phyloP scores from a whole-genome alignment of 164 flowering plant genomes.

The Magnolia officinalis region DNA sequence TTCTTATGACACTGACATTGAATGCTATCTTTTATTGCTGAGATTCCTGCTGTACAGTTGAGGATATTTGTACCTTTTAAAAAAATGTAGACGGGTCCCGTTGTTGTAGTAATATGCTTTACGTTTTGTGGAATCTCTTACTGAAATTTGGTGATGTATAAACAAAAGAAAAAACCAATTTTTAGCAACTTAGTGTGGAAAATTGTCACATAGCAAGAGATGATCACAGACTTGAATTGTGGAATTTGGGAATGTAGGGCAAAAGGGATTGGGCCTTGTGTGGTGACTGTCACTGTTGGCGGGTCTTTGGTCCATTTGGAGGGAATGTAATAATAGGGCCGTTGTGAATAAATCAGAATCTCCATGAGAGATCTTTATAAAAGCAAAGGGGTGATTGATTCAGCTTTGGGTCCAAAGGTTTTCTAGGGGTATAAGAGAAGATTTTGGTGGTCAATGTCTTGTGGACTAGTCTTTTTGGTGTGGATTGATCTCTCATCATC shows the following conservation, averaged over 20 bases:
- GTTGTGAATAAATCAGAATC: too few species aligned
- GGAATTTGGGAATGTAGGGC: neutral
- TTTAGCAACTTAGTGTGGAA: neutral
- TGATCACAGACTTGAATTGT: neutral
- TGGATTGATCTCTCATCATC: too few species aligned
- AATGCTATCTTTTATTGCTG: neutral
- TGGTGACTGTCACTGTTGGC: too few species aligned
- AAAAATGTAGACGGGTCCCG: neutral
- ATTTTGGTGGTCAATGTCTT: too few species aligned
- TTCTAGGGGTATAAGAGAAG: too few species aligned
- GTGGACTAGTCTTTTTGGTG: too few species aligned
- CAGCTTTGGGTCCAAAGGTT: too few species aligned
- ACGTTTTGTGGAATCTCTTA: neutral
- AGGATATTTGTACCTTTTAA: neutral
- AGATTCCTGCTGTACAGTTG: constrained; percentile 10
- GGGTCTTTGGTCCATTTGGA: too few species aligned
- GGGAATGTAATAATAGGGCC: too few species aligned
- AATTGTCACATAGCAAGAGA: neutral
- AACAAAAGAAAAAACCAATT: neutral
- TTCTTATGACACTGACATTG: neutral
- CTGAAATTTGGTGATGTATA: neutral
- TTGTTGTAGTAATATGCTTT: constrained; percentile 5
- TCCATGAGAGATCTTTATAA: too few species aligned
- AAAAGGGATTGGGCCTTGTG: neutral
- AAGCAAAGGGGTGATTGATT: too few species aligned